These are phyloP conservation scores for Lodderomyces parapsilosis DNA, from an alignment of 1,139 yeast genomes.

Conservation along the genomic window DNA sequence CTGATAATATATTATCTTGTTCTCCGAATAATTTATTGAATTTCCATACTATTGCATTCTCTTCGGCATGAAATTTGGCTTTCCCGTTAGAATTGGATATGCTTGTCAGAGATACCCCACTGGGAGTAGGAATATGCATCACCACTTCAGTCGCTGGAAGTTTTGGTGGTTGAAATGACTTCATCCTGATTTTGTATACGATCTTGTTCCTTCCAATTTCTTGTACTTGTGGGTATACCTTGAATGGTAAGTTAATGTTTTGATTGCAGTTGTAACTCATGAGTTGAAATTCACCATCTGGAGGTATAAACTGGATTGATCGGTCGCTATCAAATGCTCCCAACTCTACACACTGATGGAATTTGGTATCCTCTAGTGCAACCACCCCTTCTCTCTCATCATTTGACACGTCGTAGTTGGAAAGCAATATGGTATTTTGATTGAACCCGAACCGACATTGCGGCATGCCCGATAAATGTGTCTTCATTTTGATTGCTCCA, in stretches of 20 bases:
- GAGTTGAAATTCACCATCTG: constrained; percentile 90
- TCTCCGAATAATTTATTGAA: constrained; percentile 68
- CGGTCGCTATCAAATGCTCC: constrained; percentile 79
- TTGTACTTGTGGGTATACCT: constrained; percentile 59
- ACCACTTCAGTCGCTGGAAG: constrained; percentile 65
- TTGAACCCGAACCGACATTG: constrained; percentile 62
- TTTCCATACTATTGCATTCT: constrained; percentile 66
- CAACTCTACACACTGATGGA: constrained; percentile 87
- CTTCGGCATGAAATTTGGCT: constrained; percentile 66
- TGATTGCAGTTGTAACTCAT: constrained; percentile 66
- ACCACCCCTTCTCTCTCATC: constrained; percentile 42
- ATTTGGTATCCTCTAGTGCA: constrained; percentile 72
- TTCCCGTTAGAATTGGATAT: constrained; percentile 61
- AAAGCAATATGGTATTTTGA: constrained; percentile 34
- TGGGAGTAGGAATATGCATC: constrained; percentile 70
- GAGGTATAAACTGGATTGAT: constrained; percentile 83
- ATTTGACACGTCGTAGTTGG: constrained; percentile 4
- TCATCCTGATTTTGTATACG: constrained; percentile 58
- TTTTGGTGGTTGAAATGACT: constrained; percentile 62
- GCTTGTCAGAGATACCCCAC: constrained; percentile 53
- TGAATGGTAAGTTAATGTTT: constrained; percentile 70
- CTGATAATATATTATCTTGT: constrained; percentile 57
- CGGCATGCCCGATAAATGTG: constrained; percentile 77
- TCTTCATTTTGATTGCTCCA: constrained; percentile 71
- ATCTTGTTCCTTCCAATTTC: constrained; percentile 49